A percentile compares a stretch with the other conserved stretches of the same genome.
Evolutionary conservation across 495 filamentous ascomycete genomes (phyloP).

Genomic region (Xylaria curta): DNA sequence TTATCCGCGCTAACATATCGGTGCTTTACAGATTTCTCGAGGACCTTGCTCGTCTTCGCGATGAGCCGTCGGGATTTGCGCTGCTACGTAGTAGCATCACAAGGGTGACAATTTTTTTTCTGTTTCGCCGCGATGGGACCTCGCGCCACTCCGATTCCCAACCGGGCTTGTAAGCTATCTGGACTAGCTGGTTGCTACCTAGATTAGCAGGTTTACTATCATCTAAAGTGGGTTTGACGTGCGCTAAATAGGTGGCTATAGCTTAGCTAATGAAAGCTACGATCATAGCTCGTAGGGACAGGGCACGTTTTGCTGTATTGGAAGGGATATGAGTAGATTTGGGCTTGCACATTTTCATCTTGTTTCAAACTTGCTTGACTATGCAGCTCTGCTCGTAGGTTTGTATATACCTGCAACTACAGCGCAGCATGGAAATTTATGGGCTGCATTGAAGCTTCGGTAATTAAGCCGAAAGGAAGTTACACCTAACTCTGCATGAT

Average conservation of each 20-base stretch:
- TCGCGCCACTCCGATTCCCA: neutral
- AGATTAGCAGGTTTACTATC: neutral
- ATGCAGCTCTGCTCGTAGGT: too few species aligned
- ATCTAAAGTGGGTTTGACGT: neutral
- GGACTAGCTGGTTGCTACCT: neutral
- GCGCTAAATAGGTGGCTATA: neutral
- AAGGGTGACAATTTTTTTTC: neutral
- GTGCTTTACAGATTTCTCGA: neutral
- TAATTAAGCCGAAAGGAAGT: too few species aligned
- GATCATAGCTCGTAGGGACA: neutral
- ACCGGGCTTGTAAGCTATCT: constrained; percentile 2
- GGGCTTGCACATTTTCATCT: neutral
- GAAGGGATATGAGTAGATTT: constrained; percentile 1
- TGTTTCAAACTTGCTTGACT: neutral
- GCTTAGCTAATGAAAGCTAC: neutral
- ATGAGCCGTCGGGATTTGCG: neutral
- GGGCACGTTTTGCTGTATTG: neutral
- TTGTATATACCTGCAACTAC: too few species aligned
- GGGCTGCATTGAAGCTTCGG: too few species aligned
- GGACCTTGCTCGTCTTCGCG: neutral
- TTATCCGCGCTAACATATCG: neutral
- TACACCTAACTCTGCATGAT: too few species aligned
- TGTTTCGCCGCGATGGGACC: constrained; percentile 7
- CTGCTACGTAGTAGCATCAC: neutral
- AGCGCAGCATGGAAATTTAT: too few species aligned